These are phyloP conservation scores for Puccinia brachypodii DNA, from an alignment of 1,284 basidiomycete species.

Conservation along the genomic window DNA sequence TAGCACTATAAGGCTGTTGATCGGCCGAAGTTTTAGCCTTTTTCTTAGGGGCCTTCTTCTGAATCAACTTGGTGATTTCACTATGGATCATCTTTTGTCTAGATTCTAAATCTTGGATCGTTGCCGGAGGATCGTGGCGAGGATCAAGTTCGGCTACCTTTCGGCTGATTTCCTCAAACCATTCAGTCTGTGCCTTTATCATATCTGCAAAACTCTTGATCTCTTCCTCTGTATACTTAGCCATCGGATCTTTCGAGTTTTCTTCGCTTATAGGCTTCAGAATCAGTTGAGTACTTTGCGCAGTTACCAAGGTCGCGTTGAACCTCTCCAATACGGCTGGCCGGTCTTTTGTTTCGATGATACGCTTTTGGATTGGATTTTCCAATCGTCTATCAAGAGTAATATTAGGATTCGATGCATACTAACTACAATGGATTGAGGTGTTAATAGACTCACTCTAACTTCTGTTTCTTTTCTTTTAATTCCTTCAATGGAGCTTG, in stretches of 20 bases:
- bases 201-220: conserved; percentile 53
- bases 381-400: conserved; percentile 67
- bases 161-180: conserved; percentile 54
- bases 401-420: conserved; percentile 38
- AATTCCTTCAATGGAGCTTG: conserved; percentile 73
- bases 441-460: conserved; percentile 68
- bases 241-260: conserved; percentile 57
- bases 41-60: conserved; percentile 55
- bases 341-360: conserved; percentile 75
- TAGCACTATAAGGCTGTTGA: conserved; percentile 31
- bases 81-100: conserved; percentile 54
- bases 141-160: conserved; percentile 52
- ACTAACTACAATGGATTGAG: not conserved
- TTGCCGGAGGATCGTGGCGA: conserved; percentile 55
- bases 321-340: conserved; percentile 66
- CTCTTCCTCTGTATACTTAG: conserved; percentile 56
- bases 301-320: conserved; percentile 65
- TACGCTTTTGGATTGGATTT: conserved; percentile 76
- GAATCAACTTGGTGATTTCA: conserved; percentile 54
- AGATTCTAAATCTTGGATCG: conserved; percentile 54
- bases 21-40: conserved; percentile 22
- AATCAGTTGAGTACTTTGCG: conserved; percentile 70
- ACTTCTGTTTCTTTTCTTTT: conserved; percentile 68
- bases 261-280: conserved; percentile 69
- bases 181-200: conserved; percentile 54